These are phyloP conservation scores for Apodospora peruviana DNA, from an alignment of 495 filamentous ascomycete species.

Conservation along the genomic window DNA sequence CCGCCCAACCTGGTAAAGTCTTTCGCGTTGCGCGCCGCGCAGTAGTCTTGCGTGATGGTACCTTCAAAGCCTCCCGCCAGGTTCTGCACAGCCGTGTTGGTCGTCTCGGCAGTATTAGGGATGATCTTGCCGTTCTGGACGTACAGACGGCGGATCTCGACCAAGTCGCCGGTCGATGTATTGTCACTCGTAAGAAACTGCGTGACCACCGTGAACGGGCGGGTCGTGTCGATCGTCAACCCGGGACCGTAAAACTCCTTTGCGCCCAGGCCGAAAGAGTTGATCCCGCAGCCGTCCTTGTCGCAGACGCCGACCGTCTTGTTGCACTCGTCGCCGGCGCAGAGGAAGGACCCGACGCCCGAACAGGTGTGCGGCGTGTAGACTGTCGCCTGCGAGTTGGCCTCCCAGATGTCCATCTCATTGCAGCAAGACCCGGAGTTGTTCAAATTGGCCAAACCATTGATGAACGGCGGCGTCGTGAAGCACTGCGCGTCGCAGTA, in stretches of 20 bases:
- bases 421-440: constrained; percentile 50
- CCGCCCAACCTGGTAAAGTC: constrained; percentile 52
- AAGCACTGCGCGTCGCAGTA: constrained; percentile 69
- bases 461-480: constrained; percentile 45
- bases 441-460: constrained; percentile 51
- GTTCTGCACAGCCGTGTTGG: constrained; percentile 29
- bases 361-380: constrained; percentile 56
- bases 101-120: constrained; percentile 27
- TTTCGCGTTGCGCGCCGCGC: constrained; percentile 48
- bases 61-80: constrained; percentile 33
- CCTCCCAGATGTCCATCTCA: constrained; percentile 62
- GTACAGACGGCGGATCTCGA: constrained; percentile 56
- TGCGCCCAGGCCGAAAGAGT: constrained; percentile 51
- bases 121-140: constrained; percentile 56
- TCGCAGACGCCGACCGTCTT: constrained; percentile 51
- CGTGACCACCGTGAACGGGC: constrained; percentile 60
- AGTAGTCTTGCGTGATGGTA: constrained; percentile 53
- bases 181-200: constrained; percentile 55
- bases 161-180: constrained; percentile 43
- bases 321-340: constrained; percentile 42
- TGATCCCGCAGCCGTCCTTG: constrained; percentile 59
- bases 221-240: constrained; percentile 52
- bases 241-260: constrained; percentile 50
- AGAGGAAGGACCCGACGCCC: constrained; percentile 39
- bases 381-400: constrained; percentile 51